A percentile compares a stretch with the other conserved stretches of the same genome.
Evolutionary conservation across 352 stramenopile species (phyloP).

Genomic region (Peronospora farinosa): DNA sequence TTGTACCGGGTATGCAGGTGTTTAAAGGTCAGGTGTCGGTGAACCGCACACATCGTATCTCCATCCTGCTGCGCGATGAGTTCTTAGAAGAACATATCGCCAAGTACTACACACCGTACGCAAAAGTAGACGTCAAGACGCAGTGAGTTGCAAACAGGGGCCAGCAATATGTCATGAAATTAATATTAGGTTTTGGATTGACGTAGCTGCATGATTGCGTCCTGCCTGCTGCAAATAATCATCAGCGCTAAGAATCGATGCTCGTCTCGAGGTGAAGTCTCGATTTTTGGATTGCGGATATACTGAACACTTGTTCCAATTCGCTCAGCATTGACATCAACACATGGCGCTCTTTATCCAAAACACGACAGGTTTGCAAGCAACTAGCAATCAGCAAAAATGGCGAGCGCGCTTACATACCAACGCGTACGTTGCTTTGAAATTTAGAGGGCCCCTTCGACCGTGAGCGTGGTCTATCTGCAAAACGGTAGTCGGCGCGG

Average conservation of each 20-base stretch:
- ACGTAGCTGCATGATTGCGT: constrained; percentile 19
- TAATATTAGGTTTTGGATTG: constrained; percentile 31
- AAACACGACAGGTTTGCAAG: constrained; percentile 7
- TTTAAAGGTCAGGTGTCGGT: constrained; percentile 52
- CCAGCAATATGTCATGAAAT: constrained; percentile 19
- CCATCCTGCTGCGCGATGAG: constrained; percentile 78
- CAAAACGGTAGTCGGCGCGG: constrained; percentile 70
- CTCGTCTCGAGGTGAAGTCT: constrained; percentile 1
- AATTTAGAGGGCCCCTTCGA: constrained; percentile 51
- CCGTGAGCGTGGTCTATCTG: constrained; percentile 43
- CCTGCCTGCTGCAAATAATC: constrained; percentile 14
- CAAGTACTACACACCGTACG: constrained; percentile 34
- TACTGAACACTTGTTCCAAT: constrained; percentile 7
- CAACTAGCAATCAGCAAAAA: constrained; percentile 12
- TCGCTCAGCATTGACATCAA: constrained; percentile 4
- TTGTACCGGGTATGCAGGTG: constrained; percentile 54
- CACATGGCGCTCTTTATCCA: constrained; percentile 20
- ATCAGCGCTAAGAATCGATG: constrained; percentile 1
- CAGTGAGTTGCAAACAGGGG: constrained; percentile 17
- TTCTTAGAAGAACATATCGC: constrained; percentile 39
- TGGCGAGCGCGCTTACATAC: constrained; percentile 14
- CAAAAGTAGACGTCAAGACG: constrained; percentile 13
- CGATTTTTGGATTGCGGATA: not conserved
- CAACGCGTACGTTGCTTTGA: constrained; percentile 62
- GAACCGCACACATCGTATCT: constrained; percentile 71